phyloP scores from a whole-genome alignment of 1,284 basidiomycete genomes.

The Trichosporon faecale region DNA sequence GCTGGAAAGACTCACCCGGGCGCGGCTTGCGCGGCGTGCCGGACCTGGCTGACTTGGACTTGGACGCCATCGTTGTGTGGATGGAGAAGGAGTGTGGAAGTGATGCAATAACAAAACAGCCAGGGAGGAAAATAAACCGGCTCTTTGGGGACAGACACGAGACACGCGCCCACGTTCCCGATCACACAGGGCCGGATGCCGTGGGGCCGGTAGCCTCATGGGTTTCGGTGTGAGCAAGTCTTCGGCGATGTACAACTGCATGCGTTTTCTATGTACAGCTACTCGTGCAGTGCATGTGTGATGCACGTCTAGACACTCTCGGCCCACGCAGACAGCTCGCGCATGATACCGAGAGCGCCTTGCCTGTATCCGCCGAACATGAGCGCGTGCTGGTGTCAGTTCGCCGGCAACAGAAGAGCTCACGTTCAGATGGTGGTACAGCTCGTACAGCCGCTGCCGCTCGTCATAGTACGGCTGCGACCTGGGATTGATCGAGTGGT shows the following conservation, averaged over 20 bases:
- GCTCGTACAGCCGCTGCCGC: conserved; percentile 70
- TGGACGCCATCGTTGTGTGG: conserved; percentile 3
- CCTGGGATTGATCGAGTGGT: conserved; percentile 67
- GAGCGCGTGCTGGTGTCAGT: conserved; percentile 40
- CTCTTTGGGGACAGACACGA: not conserved
- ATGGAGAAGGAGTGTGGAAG: not conserved
- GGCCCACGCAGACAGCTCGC: conserved; percentile 37
- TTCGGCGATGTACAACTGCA: not conserved
- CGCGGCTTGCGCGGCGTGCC: not conserved
- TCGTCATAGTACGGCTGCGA: conserved; percentile 70
- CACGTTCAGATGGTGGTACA: conserved; percentile 80
- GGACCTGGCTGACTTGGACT: conserved; percentile 3
- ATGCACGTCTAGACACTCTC: conserved; percentile 19
- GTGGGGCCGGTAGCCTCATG: not conserved
- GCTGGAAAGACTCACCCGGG: not conserved
- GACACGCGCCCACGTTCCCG: conserved; percentile 1
- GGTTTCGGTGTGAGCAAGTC: not conserved
- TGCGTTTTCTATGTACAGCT: not conserved
- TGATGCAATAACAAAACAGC: not conserved
- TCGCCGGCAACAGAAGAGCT: conserved; percentile 12
- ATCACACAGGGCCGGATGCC: not conserved
- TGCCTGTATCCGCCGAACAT: conserved; percentile 49
- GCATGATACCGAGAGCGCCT: conserved; percentile 44
- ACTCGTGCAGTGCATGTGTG: not conserved
- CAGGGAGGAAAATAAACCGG: not conserved